phyloP scores from a whole-genome alignment of 305 asterid genomes.

The Fraxinus sp. region DNA sequence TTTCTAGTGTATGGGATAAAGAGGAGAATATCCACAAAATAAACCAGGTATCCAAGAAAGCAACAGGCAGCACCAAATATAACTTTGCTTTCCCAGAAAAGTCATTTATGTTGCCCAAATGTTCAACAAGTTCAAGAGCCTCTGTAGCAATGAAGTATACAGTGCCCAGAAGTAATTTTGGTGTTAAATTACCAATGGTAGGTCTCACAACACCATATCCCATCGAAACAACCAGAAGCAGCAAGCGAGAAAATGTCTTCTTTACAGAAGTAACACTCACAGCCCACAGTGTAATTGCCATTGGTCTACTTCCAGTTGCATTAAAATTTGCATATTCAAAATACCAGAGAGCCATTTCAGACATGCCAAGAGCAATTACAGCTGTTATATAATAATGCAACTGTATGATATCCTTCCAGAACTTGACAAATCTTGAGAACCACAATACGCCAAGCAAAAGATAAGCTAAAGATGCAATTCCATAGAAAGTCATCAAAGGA shows the following conservation, averaged over 20 bases:
- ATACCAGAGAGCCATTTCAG: constrained; percentile 98
- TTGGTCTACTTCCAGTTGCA: constrained; percentile 82
- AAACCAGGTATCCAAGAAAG: constrained; percentile 83
- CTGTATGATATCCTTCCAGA: constrained; percentile 91
- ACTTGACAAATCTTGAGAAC: constrained; percentile 75
- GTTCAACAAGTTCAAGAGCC: constrained; percentile 93
- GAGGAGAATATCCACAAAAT: constrained; percentile 96
- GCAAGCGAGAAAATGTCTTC: constrained; percentile 88
- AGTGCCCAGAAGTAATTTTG: constrained; percentile 70
- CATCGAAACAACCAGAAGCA: constrained; percentile 91
- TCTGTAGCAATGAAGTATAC: constrained; percentile 88
- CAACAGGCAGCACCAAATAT: constrained; percentile 85
- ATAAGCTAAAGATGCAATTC: constrained; percentile 82
- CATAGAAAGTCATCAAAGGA: constrained; percentile 81
- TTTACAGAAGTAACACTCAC: constrained; percentile 83
- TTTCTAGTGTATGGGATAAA: constrained; percentile 83
- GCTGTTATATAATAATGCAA: constrained; percentile 88
- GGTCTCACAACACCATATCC: constrained; percentile 96
- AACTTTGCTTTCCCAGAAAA: constrained; percentile 83
- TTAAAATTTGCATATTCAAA: constrained; percentile 83
- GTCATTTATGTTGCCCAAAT: constrained; percentile 89
- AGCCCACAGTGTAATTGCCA: constrained; percentile 87
- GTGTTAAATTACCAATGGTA: constrained; percentile 69
- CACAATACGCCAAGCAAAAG: constrained; percentile 82
- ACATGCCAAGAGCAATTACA: constrained; percentile 92